Evolutionary conservation across 2,329 filamentous ascomycete species (phyloP).

Genomic region (Penicillium sp.): DNA sequence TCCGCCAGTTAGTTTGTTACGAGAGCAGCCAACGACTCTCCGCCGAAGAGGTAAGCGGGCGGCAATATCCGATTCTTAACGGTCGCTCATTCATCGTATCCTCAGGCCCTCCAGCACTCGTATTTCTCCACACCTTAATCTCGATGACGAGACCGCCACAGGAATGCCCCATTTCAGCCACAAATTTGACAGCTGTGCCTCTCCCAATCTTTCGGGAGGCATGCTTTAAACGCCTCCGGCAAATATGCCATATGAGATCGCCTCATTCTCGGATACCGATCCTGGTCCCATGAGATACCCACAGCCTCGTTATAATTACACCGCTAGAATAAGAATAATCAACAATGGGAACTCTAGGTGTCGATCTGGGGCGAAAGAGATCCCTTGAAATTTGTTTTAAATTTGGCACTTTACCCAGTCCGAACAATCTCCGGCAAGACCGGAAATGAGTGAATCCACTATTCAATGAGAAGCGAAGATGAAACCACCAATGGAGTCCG

Average conservation of each 20-base stretch:
- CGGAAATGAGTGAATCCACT: slow-evolving; percentile 19
- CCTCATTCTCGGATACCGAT: not conserved
- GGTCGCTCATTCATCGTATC: slow-evolving; percentile 14
- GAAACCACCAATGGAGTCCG: slow-evolving; percentile 22
- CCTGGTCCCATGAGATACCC: not conserved
- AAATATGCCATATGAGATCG: not conserved
- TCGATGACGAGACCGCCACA: slow-evolving; percentile 8
- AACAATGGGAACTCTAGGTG: not conserved
- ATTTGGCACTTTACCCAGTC: not conserved
- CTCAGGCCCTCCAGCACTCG: slow-evolving; percentile 41
- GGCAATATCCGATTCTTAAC: not conserved
- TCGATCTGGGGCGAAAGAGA: not conserved
- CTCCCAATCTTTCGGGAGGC: not conserved
- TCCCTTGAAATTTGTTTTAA: not conserved
- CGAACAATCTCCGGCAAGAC: slow-evolving; percentile 14
- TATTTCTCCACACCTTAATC: slow-evolving; percentile 32
- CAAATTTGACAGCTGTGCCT: slow-evolving; percentile 1
- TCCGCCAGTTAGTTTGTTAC: slow-evolving; percentile 69
- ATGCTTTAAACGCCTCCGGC: not conserved
- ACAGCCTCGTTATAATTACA: not conserved
- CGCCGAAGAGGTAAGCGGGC: slow-evolving; percentile 59
- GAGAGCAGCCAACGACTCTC: slow-evolving; percentile 67
- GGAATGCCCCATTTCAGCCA: slow-evolving; percentile 5
- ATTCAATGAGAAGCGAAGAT: slow-evolving; percentile 18
- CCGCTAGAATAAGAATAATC: not conserved